phyloP scores from a whole-genome alignment of 73 alveolate species.

The Paramecium octaurelia region DNA sequence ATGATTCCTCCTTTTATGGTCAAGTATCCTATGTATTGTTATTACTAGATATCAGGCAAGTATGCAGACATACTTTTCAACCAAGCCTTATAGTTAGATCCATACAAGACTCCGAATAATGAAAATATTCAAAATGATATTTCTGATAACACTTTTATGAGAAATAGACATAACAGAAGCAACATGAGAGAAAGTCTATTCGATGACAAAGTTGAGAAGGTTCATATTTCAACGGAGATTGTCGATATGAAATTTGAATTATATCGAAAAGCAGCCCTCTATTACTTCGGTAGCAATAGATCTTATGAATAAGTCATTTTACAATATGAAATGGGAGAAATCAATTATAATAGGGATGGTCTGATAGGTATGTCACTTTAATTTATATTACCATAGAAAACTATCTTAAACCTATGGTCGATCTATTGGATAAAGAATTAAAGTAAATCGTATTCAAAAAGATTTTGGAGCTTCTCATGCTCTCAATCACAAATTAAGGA shows the following conservation, averaged over 20 bases:
- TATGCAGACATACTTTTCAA: not conserved
- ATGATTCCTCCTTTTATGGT: conserved; percentile 40
- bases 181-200: not conserved
- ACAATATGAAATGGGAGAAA: not conserved
- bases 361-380: not conserved
- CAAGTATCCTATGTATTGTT: not conserved
- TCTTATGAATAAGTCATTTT: not conserved
- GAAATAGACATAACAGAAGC: not conserved
- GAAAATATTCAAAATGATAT: not conserved
- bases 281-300: not conserved
- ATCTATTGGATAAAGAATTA: not conserved
- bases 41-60: not conserved
- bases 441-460: not conserved
- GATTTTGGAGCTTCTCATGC: not conserved
- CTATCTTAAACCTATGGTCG: not conserved
- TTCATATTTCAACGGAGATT: not conserved
- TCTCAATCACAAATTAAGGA: not conserved
- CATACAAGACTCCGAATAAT: not conserved
- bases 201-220: not conserved
- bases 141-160: not conserved
- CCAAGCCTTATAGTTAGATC: not conserved
- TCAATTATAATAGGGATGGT: not conserved
- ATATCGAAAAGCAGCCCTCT: not conserved
- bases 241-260: not conserved
- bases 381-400: not conserved